A percentile compares a stretch with the other conserved stretches of the same genome.
Conservation (phyloP, 306 rosid genomes). For the Comarum palustre region DNA sequence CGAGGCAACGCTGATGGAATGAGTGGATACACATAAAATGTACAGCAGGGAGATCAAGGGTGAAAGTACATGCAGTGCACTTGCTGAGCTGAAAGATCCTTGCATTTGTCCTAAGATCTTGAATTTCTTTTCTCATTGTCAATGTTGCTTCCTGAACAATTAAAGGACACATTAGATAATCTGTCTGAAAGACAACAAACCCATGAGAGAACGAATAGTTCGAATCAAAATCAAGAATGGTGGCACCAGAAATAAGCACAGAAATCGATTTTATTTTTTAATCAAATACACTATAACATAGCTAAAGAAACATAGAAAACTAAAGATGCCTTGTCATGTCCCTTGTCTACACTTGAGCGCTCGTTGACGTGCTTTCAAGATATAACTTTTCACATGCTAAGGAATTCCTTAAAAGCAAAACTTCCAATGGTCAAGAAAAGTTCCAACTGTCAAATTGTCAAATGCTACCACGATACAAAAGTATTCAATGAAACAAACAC, state of each 20-base stretch:
- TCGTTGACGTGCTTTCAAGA: not conserved
- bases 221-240: not conserved
- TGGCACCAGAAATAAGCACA: not conserved
- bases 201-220: not conserved
- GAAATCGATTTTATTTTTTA: not conserved
- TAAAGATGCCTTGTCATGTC: conserved; percentile 1
- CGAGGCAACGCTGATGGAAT: conserved; percentile 94
- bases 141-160: conserved; percentile 73
- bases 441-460: not conserved
- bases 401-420: not conserved
- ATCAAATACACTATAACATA: not conserved
- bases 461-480: not conserved
- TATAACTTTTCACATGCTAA: not conserved
- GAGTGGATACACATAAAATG: conserved; percentile 99
- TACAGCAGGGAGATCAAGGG: conserved; percentile 97
- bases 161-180: not conserved
- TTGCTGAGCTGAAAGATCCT: conserved; percentile 98
- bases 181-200: conserved; percentile 7
- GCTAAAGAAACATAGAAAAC: not conserved
- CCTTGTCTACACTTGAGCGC: not conserved
- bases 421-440: not conserved
- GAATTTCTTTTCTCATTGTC: conserved; percentile 83
- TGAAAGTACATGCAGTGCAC: conserved; percentile 96
- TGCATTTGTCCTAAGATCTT: conserved; percentile 93
- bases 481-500: not conserved